Conservation (phyloP, 169 alveolate genomes). For the Plasmodium billcollinsi region DNA sequence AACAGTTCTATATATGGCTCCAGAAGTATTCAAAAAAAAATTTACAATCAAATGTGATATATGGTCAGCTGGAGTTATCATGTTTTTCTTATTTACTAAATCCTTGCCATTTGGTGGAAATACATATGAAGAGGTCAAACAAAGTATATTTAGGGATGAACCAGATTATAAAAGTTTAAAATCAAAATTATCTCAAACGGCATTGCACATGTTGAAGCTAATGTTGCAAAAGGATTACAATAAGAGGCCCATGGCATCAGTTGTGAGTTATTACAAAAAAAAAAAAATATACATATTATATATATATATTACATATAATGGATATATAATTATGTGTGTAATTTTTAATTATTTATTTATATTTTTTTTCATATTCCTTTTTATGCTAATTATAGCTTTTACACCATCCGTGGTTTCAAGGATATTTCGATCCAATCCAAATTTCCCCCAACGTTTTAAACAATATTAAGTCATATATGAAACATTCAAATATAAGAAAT, state of each 20-base stretch:
- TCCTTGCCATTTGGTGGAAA: conserved; percentile 89
- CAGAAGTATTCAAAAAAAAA: conserved; percentile 93
- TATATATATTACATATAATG: neutral
- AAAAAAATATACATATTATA: neutral
- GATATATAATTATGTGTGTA: neutral
- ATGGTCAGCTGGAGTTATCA: conserved; percentile 95
- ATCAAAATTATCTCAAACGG: conserved; percentile 40
- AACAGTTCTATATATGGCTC: conserved; percentile 94
- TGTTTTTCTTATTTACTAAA: conserved; percentile 93
- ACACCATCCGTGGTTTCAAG: conserved; percentile 78
- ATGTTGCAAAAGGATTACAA: conserved; percentile 77
- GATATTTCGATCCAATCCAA: conserved; percentile 56
- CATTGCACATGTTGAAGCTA: conserved; percentile 59
- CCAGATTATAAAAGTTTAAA: conserved; percentile 59
- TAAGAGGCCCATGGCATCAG: conserved; percentile 77
- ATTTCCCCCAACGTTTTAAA: conserved; percentile 48
- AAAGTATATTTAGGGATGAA: conserved; percentile 79
- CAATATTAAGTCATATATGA: conserved; percentile 72
- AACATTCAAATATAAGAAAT: conserved; percentile 72
- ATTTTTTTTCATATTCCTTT: neutral
- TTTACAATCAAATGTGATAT: conserved; percentile 95
- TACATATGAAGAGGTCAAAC: conserved; percentile 82
- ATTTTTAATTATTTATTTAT: neutral
- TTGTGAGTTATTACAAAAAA: conserved; percentile 9
- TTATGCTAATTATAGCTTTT: conserved; percentile 18